Percentiles rank a stretch among this genome's conserved stretches.
Evolutionary conservation across 305 asterid species (phyloP).

Genomic region (Plantago rigida): DNA sequence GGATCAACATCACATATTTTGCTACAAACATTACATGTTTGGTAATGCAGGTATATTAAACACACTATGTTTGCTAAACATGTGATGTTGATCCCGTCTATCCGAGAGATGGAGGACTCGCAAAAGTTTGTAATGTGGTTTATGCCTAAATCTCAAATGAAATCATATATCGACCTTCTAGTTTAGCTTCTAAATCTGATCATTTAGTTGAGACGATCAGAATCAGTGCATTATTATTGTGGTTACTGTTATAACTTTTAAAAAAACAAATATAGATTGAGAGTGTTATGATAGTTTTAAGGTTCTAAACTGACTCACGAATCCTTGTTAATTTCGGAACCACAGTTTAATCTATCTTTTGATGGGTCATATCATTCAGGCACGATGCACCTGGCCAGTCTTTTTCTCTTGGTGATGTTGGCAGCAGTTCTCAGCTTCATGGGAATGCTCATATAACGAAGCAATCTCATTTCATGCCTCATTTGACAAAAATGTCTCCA

Average conservation of each 20-base stretch:
- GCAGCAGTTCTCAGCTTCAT: constrained; percentile 45
- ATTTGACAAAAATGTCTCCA: constrained; percentile 48
- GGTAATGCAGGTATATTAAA: too few species aligned
- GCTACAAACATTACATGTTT: too few species aligned
- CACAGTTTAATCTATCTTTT: constrained; percentile 20
- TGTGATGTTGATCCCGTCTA: neutral
- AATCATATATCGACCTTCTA: neutral
- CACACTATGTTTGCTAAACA: too few species aligned
- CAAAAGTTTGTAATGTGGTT: neutral
- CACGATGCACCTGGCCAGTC: constrained; percentile 52
- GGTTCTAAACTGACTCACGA: neutral
- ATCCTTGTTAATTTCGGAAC: constrained; percentile 4
- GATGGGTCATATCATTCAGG: constrained; percentile 39
- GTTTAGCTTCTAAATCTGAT: neutral
- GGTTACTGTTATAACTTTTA: neutral
- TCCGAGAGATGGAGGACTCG: too few species aligned
- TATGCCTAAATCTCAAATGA: too few species aligned
- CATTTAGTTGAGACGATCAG: neutral
- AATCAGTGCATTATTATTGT: neutral
- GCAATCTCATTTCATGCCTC: constrained; percentile 56
- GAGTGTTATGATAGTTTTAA: constrained; percentile 6
- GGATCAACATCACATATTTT: neutral
- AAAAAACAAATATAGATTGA: too few species aligned
- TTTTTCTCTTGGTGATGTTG: constrained; percentile 54
- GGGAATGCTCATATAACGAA: constrained; percentile 41